phyloP scores from a whole-genome alignment of 768 basidiomycete genomes.

The Lentinula boryana region DNA sequence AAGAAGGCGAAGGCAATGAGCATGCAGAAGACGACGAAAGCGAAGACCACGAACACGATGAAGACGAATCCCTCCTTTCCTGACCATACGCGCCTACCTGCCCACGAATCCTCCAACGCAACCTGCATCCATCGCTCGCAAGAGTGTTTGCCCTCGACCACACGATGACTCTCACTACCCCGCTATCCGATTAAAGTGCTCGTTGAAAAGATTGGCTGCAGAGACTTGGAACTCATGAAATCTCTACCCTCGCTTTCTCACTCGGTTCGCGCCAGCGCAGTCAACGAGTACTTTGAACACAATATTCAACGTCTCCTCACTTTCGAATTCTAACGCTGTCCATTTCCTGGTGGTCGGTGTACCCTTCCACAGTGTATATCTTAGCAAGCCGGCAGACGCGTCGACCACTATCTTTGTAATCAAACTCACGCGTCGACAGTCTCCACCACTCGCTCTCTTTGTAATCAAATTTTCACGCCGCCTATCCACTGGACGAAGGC shows the following conservation, averaged over 20 bases:
- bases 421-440: constrained; percentile 41
- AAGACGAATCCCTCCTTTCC: too few relatives aligned
- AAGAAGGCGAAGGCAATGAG: too few relatives aligned
- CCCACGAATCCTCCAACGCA: too few relatives aligned
- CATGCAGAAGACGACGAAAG: too few relatives aligned
- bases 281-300: constrained; percentile 79
- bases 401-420: too few relatives aligned
- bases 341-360: constrained; percentile 95
- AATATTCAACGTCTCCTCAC: constrained; percentile 79
- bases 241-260: constrained; percentile 53
- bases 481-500: constrained; percentile 94
- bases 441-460: constrained; percentile 82
- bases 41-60: too few relatives aligned
- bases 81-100: too few relatives aligned
- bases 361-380: constrained; percentile 91
- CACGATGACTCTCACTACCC: too few relatives aligned
- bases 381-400: too few relatives aligned
- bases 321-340: constrained; percentile 92
- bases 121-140: too few relatives aligned
- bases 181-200: constrained; percentile 92
- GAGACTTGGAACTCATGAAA: constrained; percentile 49
- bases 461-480: constrained; percentile 87
- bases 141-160: too few relatives aligned
- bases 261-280: constrained; percentile 65
- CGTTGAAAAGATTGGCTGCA: constrained; percentile 87